phyloP scores from a whole-genome alignment of 495 filamentous ascomycete genomes.

The Xylaria scruposa region DNA sequence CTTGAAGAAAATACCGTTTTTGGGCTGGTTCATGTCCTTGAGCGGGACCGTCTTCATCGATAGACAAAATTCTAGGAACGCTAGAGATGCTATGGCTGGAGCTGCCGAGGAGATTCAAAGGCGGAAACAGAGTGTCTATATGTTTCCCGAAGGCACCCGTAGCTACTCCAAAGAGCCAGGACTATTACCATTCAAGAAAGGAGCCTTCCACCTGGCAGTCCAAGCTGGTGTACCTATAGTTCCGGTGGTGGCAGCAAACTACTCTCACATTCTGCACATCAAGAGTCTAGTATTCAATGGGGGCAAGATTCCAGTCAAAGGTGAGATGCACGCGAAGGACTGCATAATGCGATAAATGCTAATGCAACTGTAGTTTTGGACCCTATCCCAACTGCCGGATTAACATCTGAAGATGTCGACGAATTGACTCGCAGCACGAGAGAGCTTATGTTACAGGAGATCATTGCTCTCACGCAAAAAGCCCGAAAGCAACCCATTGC shows the following conservation, averaged over 20 bases:
- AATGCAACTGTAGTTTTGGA: slow-evolving; percentile 66
- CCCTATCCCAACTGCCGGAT: slow-evolving; percentile 80
- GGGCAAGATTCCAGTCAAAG: slow-evolving; percentile 81
- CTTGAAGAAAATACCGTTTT: slow-evolving; percentile 78
- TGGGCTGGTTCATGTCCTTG: slow-evolving; percentile 96
- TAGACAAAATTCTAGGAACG: slow-evolving; percentile 77
- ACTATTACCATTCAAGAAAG: slow-evolving; percentile 94
- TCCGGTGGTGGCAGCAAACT: slow-evolving; percentile 86
- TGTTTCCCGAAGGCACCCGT: slow-evolving; percentile 92
- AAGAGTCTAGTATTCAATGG: slow-evolving; percentile 71
- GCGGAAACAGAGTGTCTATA: slow-evolving; percentile 85
- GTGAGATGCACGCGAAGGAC: slow-evolving; percentile 51
- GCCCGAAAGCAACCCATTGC: slow-evolving; percentile 43
- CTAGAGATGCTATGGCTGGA: slow-evolving; percentile 83
- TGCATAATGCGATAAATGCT: slow-evolving; percentile 2
- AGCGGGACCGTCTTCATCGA: slow-evolving; percentile 95
- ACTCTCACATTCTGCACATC: slow-evolving; percentile 79
- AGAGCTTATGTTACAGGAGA: slow-evolving; percentile 79
- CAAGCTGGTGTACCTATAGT: slow-evolving; percentile 94
- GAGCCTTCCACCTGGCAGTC: slow-evolving; percentile 94
- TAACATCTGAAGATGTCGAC: slow-evolving; percentile 84
- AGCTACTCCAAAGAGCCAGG: slow-evolving; percentile 83
- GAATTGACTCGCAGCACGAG: slow-evolving; percentile 71
- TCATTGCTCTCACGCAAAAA: slow-evolving; percentile 66
- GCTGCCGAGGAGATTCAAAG: slow-evolving; percentile 79